Base-by-base conservation (phyloP, 495 filamentous ascomycete genomes). In the Aspergillus saccharolyticus region DNA sequence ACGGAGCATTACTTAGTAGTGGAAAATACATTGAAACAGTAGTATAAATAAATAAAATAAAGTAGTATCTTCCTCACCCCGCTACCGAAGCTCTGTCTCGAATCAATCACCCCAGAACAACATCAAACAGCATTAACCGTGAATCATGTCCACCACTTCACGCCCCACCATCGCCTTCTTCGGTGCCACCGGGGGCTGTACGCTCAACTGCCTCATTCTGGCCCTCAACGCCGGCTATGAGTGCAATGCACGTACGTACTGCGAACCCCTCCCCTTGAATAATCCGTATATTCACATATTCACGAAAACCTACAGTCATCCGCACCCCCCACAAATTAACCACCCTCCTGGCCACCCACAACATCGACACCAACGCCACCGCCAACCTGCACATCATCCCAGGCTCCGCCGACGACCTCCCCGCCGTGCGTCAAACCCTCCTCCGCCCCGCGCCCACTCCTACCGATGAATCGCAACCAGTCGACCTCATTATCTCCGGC, bases 281-380 rank as follows among this genome's bases (percentile, higher is more conserved):
- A 18, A 45, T 20, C 21, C 3, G 20, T 22, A 16, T 15, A 15
- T 10, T 42, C 14, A 44, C 42, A 14, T 14, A 18, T 22, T 4
- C 33, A 44, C 39, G 30, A 45, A 52, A 16, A 47, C 19, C 42
- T 33, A n/a, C 24, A 65, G 63, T 86, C 7, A 85, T 75, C 57
- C 85, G 88, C 21, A 82, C 75, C 3, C 85, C 88, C 4, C 59
- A 76, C 46, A 89, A 85, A 65, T 85, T 90, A 56, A 69, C 65
- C 55, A 65, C 65, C 21, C 58, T 78, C 21, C 70, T 82, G 48
- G 44, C 53, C 7, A n/a, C 53, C 43, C 62, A 64, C 44, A 64
- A 65, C 42, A 53, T 82, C 52, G 54, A 69, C 18, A 45, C 65
- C 15, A 21, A 62, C 57, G 49, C 61, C 46, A 22, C 66, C 48